phyloP scores from a whole-genome alignment of 805 yeast genomes.

The Yamadazyma laniorum region DNA sequence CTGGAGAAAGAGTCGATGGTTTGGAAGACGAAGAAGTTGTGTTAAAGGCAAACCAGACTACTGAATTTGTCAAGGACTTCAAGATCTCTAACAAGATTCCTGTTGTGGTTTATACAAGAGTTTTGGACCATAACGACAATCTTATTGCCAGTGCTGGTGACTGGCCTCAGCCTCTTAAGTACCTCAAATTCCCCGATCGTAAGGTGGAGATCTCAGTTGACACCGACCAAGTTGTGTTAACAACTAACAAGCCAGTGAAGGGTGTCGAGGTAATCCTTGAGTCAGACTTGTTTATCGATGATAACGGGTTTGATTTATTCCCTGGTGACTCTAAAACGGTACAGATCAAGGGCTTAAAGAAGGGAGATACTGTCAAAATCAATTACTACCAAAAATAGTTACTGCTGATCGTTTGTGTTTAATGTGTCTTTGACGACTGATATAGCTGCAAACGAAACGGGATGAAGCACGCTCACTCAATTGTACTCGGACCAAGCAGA shows the following conservation, averaged over 20 bases:
- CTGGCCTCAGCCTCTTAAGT: conserved; percentile 53
- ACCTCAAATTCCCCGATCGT: conserved; percentile 31
- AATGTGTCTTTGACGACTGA: too few relatives aligned
- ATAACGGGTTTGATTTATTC: conserved; percentile 50
- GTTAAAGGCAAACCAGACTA: conserved; percentile 27
- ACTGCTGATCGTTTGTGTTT: too few relatives aligned
- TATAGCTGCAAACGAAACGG: too few relatives aligned
- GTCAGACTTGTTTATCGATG: conserved; percentile 28
- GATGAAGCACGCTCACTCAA: too few relatives aligned
- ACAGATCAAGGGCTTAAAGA: conserved; percentile 14
- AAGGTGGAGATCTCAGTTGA: conserved; percentile 20
- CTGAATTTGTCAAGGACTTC: conserved; percentile 23
- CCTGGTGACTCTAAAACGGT: conserved; percentile 31
- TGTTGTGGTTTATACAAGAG: conserved; percentile 17
- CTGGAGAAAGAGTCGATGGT: conserved; percentile 25
- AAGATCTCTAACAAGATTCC: conserved; percentile 15
- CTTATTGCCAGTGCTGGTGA: conserved; percentile 35
- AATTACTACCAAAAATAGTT: conserved; percentile 19
- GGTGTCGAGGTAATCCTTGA: conserved; percentile 34
- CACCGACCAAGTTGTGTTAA: conserved; percentile 26
- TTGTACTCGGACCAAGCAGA: too few relatives aligned
- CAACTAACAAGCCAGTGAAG: conserved; percentile 40
- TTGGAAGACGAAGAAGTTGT: conserved; percentile 13
- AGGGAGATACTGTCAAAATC: conserved; percentile 16
- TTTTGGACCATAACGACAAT: conserved; percentile 14